These are phyloP conservation scores for Penicillium taxi DNA, from an alignment of 495 filamentous ascomycete species.

Conservation along the genomic window DNA sequence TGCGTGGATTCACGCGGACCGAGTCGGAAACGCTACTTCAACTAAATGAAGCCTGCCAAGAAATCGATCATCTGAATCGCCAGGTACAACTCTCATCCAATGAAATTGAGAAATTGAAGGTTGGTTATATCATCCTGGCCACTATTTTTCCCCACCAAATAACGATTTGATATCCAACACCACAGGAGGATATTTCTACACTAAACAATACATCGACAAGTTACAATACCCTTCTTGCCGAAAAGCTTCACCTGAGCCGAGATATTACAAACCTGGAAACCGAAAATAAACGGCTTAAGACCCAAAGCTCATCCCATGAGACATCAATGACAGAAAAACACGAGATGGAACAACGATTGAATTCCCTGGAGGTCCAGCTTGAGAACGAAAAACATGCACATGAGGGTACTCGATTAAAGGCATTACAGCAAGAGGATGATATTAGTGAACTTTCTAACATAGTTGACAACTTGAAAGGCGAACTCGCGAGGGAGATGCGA, in stretches of 20 bases:
- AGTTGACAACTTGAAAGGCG: conserved; percentile 34
- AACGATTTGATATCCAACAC: too few relatives aligned
- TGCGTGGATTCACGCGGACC: conserved; percentile 39
- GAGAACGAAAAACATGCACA: conserved; percentile 66
- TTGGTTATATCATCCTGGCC: too few relatives aligned
- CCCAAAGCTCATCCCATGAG: conserved; percentile 59
- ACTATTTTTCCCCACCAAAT: too few relatives aligned
- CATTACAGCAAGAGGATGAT: conserved; percentile 34
- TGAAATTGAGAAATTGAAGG: conserved; percentile 63
- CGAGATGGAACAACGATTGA: conserved; percentile 64
- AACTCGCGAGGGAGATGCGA: conserved; percentile 39
- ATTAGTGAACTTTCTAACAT: conserved; percentile 35
- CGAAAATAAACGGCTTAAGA: conserved; percentile 69
- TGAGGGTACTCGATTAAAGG: conserved; percentile 50
- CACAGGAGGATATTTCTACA: conserved; percentile 58
- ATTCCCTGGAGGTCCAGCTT: conserved; percentile 66
- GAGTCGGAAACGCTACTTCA: conserved; percentile 49
- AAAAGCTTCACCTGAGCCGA: conserved; percentile 65
- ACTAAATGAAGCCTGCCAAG: conserved; percentile 48
- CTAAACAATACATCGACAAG: conserved; percentile 55
- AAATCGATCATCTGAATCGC: conserved; percentile 48
- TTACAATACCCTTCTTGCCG: conserved; percentile 61
- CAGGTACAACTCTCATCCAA: conserved; percentile 49
- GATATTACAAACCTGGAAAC: conserved; percentile 63
- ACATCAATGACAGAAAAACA: conserved; percentile 64